Percentiles rank a stretch among this genome's conserved stretches.
These are phyloP conservation scores for Torulaspora globosa DNA, from an alignment of 1,139 yeast species.

Conservation along the genomic window DNA sequence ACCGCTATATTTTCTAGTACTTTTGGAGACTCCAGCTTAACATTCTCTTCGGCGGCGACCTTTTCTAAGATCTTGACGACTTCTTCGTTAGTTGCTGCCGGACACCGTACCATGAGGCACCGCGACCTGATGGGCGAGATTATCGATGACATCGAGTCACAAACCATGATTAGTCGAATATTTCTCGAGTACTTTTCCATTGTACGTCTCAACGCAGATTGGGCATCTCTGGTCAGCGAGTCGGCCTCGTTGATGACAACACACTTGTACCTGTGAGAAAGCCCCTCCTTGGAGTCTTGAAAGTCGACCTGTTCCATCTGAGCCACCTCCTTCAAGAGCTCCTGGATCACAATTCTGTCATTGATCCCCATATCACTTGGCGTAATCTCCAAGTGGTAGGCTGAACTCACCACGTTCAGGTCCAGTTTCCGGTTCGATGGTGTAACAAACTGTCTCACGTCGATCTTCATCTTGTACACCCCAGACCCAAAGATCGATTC, in stretches of 20 bases:
- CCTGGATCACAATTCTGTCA: constrained; percentile 92
- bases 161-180: constrained; percentile 75
- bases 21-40: constrained; percentile 41
- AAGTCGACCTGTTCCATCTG: constrained; percentile 88
- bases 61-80: constrained; percentile 49
- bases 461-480: constrained; percentile 81
- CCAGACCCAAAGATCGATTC: constrained; percentile 78
- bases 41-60: constrained; percentile 57
- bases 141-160: constrained; percentile 86
- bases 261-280: constrained; percentile 72
- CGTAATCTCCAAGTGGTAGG: constrained; percentile 88
- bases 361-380: constrained; percentile 96
- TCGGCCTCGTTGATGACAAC: constrained; percentile 96
- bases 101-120: constrained; percentile 77
- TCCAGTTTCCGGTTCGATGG: constrained; percentile 72
- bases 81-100: constrained; percentile 69
- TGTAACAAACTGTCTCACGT: constrained; percentile 77
- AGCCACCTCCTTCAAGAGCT: constrained; percentile 86
- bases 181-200: constrained; percentile 95
- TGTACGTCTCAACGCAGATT: constrained; percentile 92
- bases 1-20: constrained; percentile 53
- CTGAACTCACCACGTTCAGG: constrained; percentile 84
- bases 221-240: constrained; percentile 98
- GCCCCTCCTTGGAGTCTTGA: constrained; percentile 32
- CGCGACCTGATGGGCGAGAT: constrained; percentile 94